These are phyloP conservation scores for Conticribra guillardii DNA, from an alignment of 108 stramenopile genomes.

Conservation along the genomic window DNA sequence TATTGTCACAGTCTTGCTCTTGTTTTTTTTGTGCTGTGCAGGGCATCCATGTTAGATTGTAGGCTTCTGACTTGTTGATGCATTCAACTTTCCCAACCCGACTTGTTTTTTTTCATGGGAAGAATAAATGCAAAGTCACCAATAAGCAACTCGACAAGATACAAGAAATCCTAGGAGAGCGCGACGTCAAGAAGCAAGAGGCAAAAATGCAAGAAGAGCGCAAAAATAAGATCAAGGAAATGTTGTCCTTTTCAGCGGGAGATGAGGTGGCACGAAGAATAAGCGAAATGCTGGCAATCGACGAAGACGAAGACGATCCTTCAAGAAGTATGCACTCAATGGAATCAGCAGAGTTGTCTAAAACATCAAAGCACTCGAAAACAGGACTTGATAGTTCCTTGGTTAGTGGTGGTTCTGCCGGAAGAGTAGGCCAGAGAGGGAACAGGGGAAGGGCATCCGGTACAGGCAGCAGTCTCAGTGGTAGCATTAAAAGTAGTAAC, in stretches of 20 bases:
- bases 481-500: background rate
- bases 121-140: background rate
- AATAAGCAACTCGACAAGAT: background rate
- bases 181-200: background rate
- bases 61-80: background rate
- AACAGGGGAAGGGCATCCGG: background rate
- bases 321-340: background rate
- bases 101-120: background rate
- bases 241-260: conserved; percentile 18
- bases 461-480: background rate
- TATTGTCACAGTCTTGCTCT: too few relatives aligned
- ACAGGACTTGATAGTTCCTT: background rate
- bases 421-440: too few relatives aligned
- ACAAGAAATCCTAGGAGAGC: conserved; percentile 3
- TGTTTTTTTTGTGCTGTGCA: too few relatives aligned
- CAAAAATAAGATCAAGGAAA: conserved; percentile 7
- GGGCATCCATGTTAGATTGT: too few relatives aligned
- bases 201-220: conserved; percentile 7
- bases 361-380: background rate
- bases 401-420: background rate
- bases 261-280: conserved; percentile 1
- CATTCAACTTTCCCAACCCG: background rate
- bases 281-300: background rate
- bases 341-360: conserved; percentile 4
- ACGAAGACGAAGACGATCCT: background rate